Base-by-base conservation (phyloP, 139 green algal genomes). In the Micractinium sp. region DNA sequence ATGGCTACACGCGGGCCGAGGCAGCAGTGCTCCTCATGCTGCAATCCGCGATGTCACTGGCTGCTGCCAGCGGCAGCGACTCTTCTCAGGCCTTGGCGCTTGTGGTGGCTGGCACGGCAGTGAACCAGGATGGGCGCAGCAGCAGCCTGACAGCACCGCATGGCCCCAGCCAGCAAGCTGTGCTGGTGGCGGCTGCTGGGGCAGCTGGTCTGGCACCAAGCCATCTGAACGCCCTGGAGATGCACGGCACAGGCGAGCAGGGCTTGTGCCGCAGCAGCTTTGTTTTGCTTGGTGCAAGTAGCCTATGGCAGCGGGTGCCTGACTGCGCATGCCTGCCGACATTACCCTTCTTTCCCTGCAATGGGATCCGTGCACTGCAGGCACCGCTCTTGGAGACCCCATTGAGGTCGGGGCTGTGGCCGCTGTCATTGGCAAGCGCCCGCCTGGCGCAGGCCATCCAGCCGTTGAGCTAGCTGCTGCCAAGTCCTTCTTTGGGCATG, bases 361-460 rank as follows among this genome's bases (percentile, higher is more conserved):
- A 66, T 56, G 7, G 47, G 47, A 9, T 20, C 29, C 16, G 29
- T 63, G 1, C 5, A 12, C 74, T 79, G 85, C 85, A 88, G 96
- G 96, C 73, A 97, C 96, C 0, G 69, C 93, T 1, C 93, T 97
- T 63, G 94, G 96, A 16, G 96, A 98, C 85, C 95, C 96, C 74
- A 98, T 98, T 41, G 96, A 98, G 85, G 86, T 97, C 5, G 95
- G 96, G 0, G 96, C 95, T 18, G 81, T 93, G 25, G 81, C 69
- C 9, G 89, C 90, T 56, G 74, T 83, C 47, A 16, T 87, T 56
- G 47, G 47, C 36, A 31, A n/a, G 19, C 66, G 67, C 0, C 29
- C 38, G 41, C 79, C 12, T 5, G 29, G 15, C 12, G n/a, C n/a
- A 14, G 71, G 39, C 5, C 25, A 41, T 35, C 82, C 33, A 0